Percentiles rank a stretch among this genome's conserved stretches.
Conservation (phyloP, 2,329 filamentous ascomycete species). For the Dissoconium aciculare region DNA sequence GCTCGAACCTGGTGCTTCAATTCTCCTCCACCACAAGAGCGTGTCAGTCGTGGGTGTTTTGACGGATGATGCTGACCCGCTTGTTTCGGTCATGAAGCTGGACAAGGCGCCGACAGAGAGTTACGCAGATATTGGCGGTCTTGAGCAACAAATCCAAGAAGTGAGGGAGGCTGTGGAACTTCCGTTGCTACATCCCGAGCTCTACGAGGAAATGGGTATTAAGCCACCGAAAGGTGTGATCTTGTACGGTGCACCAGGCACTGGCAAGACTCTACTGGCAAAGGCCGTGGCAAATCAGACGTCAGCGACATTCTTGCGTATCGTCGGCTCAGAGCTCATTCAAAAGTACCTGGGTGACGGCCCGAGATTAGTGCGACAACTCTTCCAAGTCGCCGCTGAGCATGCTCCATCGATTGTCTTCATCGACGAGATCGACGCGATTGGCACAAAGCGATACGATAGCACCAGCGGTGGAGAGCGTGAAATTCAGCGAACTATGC, state of each 20-base stretch:
- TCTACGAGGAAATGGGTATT: conserved; percentile 99
- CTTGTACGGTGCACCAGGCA: conserved; percentile 91
- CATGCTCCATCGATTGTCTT: conserved; percentile 96
- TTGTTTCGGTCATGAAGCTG: conserved; percentile 97
- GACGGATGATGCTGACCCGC: conserved; percentile 87
- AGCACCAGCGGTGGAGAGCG: conserved; percentile 93
- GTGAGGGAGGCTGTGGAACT: conserved; percentile 94
- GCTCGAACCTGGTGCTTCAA: conserved; percentile 86
- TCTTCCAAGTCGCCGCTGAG: conserved; percentile 91
- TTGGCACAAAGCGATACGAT: conserved; percentile 97
- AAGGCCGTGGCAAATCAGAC: conserved; percentile 98
- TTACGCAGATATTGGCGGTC: conserved; percentile 93
- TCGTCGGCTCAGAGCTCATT: conserved; percentile 92
- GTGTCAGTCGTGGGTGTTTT: conserved; percentile 95
- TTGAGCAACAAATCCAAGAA: conserved; percentile 93
- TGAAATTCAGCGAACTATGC: conserved; percentile 95
- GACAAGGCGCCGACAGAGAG: conserved; percentile 97
- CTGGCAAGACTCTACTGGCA: conserved; percentile 86
- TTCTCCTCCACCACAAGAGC: conserved; percentile 91
- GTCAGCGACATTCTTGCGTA: conserved; percentile 94
- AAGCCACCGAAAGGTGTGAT: conserved; percentile 99
- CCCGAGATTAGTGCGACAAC: conserved; percentile 81
- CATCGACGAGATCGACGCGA: conserved; percentile 98
- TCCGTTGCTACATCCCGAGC: conserved; percentile 82
- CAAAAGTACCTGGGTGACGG: conserved; percentile 98